These are phyloP conservation scores for Porphyra umbilicalis DNA, from an alignment of 31 red algal genomes.

Conservation along the genomic window DNA sequence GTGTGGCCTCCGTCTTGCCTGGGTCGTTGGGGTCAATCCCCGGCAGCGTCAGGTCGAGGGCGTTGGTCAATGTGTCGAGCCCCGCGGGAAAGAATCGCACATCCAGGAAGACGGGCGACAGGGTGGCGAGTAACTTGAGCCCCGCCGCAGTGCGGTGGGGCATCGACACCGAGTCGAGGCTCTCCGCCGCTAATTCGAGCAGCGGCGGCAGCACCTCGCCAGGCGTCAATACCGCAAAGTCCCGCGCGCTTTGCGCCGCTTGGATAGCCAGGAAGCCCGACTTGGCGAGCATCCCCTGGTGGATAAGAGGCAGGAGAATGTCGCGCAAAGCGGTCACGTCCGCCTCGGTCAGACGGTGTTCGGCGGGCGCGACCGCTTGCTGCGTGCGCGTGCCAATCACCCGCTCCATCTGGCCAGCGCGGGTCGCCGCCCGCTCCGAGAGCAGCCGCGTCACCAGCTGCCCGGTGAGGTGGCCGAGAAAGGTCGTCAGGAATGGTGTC, in stretches of 20 bases:
- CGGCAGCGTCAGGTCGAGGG: constrained; percentile 62
- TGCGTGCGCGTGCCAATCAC: constrained; percentile 22
- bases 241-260: constrained; percentile 32
- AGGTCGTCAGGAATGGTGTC: constrained; percentile 38
- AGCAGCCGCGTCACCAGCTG: constrained; percentile 38
- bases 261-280: constrained; percentile 34
- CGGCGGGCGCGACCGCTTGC: constrained; percentile 34
- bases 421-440: constrained; percentile 46
- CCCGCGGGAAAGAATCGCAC: constrained; percentile 52
- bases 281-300: constrained; percentile 56
- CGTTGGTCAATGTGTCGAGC: constrained; percentile 23
- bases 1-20: constrained; percentile 67
- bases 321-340: constrained; percentile 24
- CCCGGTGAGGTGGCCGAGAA: constrained; percentile 38
- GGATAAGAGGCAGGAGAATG: constrained; percentile 52
- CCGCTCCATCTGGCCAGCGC: constrained; percentile 37
- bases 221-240: constrained; percentile 59
- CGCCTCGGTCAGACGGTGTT: constrained; percentile 53
- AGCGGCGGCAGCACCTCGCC: constrained; percentile 36
- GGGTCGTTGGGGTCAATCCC: constrained; percentile 91
- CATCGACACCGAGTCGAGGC: constrained; percentile 53
- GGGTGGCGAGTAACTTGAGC: constrained; percentile 45
- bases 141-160: constrained; percentile 82
- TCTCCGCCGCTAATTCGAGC: constrained; percentile 52
- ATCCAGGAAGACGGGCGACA: constrained; percentile 80